Base-by-base conservation (phyloP, 2,329 filamentous ascomycete genomes). In the Pyrenochaeta sp. region DNA sequence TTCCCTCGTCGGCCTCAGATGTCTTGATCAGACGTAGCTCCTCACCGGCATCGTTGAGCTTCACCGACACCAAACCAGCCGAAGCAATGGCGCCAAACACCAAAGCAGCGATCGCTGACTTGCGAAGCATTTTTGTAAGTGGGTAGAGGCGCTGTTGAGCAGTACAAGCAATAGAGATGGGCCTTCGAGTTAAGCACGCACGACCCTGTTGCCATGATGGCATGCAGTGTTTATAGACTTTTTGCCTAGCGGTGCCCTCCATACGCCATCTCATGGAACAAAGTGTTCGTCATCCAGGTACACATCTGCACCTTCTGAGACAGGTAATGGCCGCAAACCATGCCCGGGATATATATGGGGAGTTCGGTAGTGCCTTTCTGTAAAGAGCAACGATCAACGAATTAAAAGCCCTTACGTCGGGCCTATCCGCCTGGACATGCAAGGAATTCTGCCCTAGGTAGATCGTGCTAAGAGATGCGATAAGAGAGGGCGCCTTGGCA, bases 381-480 rank as follows among this genome's bases (percentile, higher is more conserved):
- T 35, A 41, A 27, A 27, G 9, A 41, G 48, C 35, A 56, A 12
- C 48, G 35, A 27, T 23, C 23, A 42, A 20, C 54, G 41, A 56
- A 56, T 56, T 9, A 20, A 2, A 45, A 12, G 20, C 30, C 11
- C 7, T 17, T 31, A 11, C 23, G 18, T 17, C 45, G 49, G 51
- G 29, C 33, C 20, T 56, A 15, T 31, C 39, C 51, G 49, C 23
- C 9, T 27, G 23, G 23, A 27, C 9, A 27, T 27, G 23, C 23
- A 9, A 27, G 23, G 23, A 27, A 5, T 27, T 9, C 9, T 27
- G 23, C 23, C 23, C 23, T 5, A 27, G 23, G 23, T 46, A 17
- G 42, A 51, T 52, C 45, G 46, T 49, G 49, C 54, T 51, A 52
- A 56, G 54, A 56, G 45, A n/a, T 36, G 45, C 48, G 54, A 56